phyloP scores from a whole-genome alignment of 768 basidiomycete genomes.

The Pleurotus citrinopileatus region DNA sequence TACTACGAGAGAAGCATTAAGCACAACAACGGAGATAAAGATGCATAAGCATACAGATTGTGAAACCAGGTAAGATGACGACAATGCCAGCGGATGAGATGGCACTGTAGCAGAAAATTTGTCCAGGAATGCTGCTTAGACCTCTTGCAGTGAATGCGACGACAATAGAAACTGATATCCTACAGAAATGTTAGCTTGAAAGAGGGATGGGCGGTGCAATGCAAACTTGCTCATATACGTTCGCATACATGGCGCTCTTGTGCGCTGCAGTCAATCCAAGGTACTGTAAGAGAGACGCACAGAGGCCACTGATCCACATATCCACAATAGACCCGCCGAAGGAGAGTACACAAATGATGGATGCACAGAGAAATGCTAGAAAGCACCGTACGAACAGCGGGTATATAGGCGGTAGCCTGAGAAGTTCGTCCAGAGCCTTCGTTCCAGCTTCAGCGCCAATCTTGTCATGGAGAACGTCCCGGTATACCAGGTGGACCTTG shows the following conservation, averaged over 20 bases:
- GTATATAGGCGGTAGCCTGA: constrained; percentile 68
- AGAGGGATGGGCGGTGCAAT: not conserved
- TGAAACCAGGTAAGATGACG: constrained; percentile 88
- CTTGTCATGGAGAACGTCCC: constrained; percentile 81
- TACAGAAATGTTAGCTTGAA: constrained; percentile 22
- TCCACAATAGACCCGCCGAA: constrained; percentile 83
- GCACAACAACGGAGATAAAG: not conserved
- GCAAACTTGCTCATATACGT: constrained; percentile 84
- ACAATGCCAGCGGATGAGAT: constrained; percentile 89
- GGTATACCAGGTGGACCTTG: constrained; percentile 80
- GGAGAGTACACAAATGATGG: constrained; percentile 78
- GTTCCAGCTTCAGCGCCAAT: constrained; percentile 74
- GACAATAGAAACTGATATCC: constrained; percentile 81
- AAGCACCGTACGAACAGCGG: constrained; percentile 62
- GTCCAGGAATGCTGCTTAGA: constrained; percentile 70
- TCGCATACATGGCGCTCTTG: constrained; percentile 89
- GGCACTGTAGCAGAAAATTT: constrained; percentile 85
- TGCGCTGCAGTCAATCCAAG: constrained; percentile 79
- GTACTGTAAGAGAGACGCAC: constrained; percentile 70
- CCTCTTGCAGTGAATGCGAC: constrained; percentile 82
- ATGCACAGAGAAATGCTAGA: constrained; percentile 74
- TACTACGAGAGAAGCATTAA: constrained; percentile 37
- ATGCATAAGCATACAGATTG: constrained; percentile 54
- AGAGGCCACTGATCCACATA: constrained; percentile 76
- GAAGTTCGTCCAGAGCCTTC: constrained; percentile 57